phyloP scores from a whole-genome alignment of 139 green algal species.

The Auxenochlorella protothecoides region DNA sequence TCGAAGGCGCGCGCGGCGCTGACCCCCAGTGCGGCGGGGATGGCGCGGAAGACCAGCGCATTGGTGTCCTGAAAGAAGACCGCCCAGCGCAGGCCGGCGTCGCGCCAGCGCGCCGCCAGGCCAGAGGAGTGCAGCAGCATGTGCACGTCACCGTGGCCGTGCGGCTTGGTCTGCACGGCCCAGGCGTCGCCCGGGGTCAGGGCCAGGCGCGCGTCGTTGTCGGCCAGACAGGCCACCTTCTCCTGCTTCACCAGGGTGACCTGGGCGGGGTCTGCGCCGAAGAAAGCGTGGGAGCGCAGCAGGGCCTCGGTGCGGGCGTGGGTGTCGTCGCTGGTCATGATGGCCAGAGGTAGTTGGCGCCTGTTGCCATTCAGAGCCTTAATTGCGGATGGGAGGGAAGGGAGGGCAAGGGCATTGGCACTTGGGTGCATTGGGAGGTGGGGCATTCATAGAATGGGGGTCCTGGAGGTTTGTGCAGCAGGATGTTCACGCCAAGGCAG shows the following conservation, averaged over 20 bases:
- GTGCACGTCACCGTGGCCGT: slow-evolving; percentile 98
- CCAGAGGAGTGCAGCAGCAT: slow-evolving; percentile 76
- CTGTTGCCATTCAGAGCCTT: background rate
- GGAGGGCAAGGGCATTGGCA: too few relatives aligned
- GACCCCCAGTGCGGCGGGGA: slow-evolving; percentile 51
- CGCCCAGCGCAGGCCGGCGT: slow-evolving; percentile 49
- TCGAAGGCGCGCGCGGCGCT: slow-evolving; percentile 60
- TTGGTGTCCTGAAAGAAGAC: slow-evolving; percentile 99
- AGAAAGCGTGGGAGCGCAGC: slow-evolving; percentile 74
- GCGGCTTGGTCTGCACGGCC: slow-evolving; percentile 84
- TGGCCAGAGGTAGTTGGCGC: slow-evolving; percentile 73
- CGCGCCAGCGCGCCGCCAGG: slow-evolving; percentile 11
- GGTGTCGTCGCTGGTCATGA: slow-evolving; percentile 98
- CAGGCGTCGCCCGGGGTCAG: slow-evolving; percentile 65
- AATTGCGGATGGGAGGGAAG: too few relatives aligned
- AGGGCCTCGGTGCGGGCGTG: slow-evolving; percentile 72
- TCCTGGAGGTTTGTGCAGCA: too few relatives aligned
- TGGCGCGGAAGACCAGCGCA: slow-evolving; percentile 79
- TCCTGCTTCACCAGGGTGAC: slow-evolving; percentile 91
- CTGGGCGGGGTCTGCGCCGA: slow-evolving; percentile 66
- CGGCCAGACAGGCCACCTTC: slow-evolving; percentile 91
- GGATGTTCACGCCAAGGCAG: too few relatives aligned
- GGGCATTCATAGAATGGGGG: too few relatives aligned
- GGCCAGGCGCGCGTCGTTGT: slow-evolving; percentile 80
- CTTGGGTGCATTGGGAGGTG: too few relatives aligned